Base-by-base conservation (phyloP, 768 basidiomycete species). In the Russula griseocarnosa region DNA sequence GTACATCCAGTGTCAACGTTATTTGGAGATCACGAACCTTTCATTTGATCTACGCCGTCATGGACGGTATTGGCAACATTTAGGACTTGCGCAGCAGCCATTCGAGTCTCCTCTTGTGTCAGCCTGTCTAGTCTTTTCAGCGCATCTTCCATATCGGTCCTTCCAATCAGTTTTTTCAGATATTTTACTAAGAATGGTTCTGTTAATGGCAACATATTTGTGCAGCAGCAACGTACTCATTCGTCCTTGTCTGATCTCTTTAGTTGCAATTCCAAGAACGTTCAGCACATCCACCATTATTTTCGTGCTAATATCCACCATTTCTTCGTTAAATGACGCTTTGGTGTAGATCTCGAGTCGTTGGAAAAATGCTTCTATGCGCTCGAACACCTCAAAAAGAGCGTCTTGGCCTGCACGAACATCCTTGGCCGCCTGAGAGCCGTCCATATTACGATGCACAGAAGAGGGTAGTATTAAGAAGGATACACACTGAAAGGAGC, bases 271-370 rank as follows among this genome's bases (percentile, higher is more conserved):
- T 30, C 13, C 42, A 22, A 55, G 34, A 24, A 55, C 28, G 3
- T 9, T n/a, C 8, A 61, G 44, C 3, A 61, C 44, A 24, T 61
- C 60, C 1, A 47, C 53, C 53, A 47, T 40, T 22, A n/a, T n/a
- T n/a, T n/a, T 32, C 3, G 36, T 28, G 18, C 36, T 36, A 16
- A 18, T 28, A 4, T 61, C 32, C 18, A 4, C 24, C 53, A 61
- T 46, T 20, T 24, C 24, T 5, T 18, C 2, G 5, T 22, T 47
- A 6, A 4, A n/a, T 26, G 53, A 2, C 10, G 49, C 44, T 9
- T 24, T 13, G 0, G 28, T 55, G 24, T 55, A 55, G 7, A 26
- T 32, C 11, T 47, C 24, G 14, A 61, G 60, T 6, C 52, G 60
- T 4, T 18, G 30, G 3, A 38, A 28, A n/a, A 47, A 54, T 0